Evolutionary conservation across 1,284 basidiomycete species (phyloP), one percentile per base, ranked within the genome.

Genomic region (Neolentinus lepideus): DNA sequence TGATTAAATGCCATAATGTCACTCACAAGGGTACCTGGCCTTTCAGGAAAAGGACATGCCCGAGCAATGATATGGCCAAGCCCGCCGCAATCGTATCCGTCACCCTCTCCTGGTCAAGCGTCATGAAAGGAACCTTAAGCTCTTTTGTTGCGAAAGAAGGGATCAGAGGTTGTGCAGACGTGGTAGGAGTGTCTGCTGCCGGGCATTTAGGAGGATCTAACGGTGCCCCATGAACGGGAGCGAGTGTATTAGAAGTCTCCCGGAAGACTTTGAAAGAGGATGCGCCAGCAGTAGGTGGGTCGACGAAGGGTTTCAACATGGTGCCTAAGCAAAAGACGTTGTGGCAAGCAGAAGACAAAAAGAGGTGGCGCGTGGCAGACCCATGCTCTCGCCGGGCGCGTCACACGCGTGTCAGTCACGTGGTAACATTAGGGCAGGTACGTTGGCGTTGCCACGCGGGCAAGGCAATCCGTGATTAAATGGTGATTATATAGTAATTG

Each of bases 1-100:
- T 50, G 12, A 46, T 19, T 19, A 21, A 21, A 50, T 4, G 14
- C 16, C 22, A 12, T 9, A 21, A 47, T 54, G 14, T 16, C 2
- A 77, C 87, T 67, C 61, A 90, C 88, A 90, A 81, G 2, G 88
- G 88, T 0, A 89, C 72, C 62, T 90, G 88, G 58, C 77, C 83
- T 65, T 90, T 90, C 53, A 89, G 70, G 64, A 86, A 90, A 16
- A 90, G 66, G 0, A 88, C 74, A 63, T 90, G 85, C 0, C 80
- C 80, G 0, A 90, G 69, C 16, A 89, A 66, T 57, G 77, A 50
- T 21, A 50, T 25, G 3, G 47, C 47, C 24, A 50, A 25, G 4
- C 10, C 11, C 22, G 53, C 36, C 21, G 35, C 35, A 4, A 52
- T 52, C 51, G 47, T 25, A 4, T 10, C n/a, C 22, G 22, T 50